Evolutionary conservation across 192 early-diverging fungal species (phyloP).

Genomic region (Rhizophagus sp.): DNA sequence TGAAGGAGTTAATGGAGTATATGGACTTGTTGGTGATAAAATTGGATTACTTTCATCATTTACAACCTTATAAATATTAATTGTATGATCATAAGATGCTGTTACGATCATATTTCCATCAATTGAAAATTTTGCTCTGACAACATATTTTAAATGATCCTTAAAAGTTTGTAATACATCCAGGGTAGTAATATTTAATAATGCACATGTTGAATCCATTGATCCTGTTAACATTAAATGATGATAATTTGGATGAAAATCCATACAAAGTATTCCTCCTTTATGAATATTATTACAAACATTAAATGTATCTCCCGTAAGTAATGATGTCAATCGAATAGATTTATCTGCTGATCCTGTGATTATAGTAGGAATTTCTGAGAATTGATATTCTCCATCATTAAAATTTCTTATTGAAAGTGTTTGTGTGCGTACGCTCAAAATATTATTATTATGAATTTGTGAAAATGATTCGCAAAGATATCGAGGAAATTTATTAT

Average conservation of each 20-base stretch:
- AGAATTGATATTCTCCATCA: conserved; percentile 31
- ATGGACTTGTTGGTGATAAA: conserved; percentile 36
- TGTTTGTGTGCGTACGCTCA: conserved; percentile 44
- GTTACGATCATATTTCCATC: conserved; percentile 61
- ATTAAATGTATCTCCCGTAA: conserved; percentile 39
- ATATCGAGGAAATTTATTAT: conserved; percentile 42
- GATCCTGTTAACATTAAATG: conserved; percentile 53
- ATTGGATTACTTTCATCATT: conserved; percentile 3
- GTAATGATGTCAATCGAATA: conserved; percentile 51
- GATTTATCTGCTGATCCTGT: conserved; percentile 65
- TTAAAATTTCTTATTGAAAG: conserved; percentile 33
- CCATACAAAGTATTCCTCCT: conserved; percentile 62
- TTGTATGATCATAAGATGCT: conserved; percentile 69
- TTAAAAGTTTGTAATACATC: conserved; percentile 59
- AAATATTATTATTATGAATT: conserved; percentile 61
- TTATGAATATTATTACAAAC: conserved; percentile 50
- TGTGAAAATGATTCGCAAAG: conserved; percentile 36
- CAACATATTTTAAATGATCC: conserved; percentile 73
- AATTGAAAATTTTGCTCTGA: conserved; percentile 60
- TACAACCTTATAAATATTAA: conserved; percentile 58
- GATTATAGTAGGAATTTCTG: conserved; percentile 39
- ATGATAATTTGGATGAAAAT: conserved; percentile 60
- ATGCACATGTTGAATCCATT: conserved; percentile 50
- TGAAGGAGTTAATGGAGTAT: conserved; percentile 29
- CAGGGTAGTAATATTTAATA: conserved; percentile 45